Conservation (phyloP, 2,329 filamentous ascomycete genomes). For the Mycosphaerella sp. region DNA sequence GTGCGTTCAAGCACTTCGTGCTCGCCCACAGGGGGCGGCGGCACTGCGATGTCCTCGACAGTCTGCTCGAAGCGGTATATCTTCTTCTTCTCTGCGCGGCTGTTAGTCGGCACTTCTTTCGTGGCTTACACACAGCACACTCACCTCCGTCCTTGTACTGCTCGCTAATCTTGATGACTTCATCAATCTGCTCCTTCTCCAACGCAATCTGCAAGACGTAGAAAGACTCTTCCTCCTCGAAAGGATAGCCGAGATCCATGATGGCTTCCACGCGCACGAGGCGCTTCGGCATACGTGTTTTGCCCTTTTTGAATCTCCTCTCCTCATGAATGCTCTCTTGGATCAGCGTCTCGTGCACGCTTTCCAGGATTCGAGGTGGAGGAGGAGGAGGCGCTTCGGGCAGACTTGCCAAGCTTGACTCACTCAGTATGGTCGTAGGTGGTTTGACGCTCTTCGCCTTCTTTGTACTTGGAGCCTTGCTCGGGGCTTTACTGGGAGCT, state of each 20-base stretch:
- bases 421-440: constrained; percentile 19
- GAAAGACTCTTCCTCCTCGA: constrained; percentile 76
- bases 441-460: constrained; percentile 19
- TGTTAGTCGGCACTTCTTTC: constrained; percentile 15
- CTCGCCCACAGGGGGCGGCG: constrained; percentile 27
- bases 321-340: constrained; percentile 24
- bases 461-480: constrained; percentile 17
- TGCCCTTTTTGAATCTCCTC: constrained; percentile 57
- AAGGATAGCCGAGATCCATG: constrained; percentile 79
- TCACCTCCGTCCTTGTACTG: constrained; percentile 53
- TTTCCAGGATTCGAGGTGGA: constrained; percentile 8
- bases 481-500: constrained; percentile 5
- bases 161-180: constrained; percentile 76
- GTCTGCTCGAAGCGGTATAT: constrained; percentile 35
- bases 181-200: constrained; percentile 85
- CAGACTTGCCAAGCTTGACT: constrained; percentile 18
- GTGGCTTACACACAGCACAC: constrained; percentile 17
- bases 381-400: constrained; percentile 14
- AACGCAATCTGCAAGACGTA: constrained; percentile 79
- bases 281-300: constrained; percentile 77
- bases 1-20: constrained; percentile 34
- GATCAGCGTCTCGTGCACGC: constrained; percentile 19
- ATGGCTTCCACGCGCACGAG: constrained; percentile 76
- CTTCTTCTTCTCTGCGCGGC: constrained; percentile 32
- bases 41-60: constrained; percentile 15